Evolutionary conservation across 495 filamentous ascomycete genomes (phyloP).

Genomic region (Neurospora sp.): DNA sequence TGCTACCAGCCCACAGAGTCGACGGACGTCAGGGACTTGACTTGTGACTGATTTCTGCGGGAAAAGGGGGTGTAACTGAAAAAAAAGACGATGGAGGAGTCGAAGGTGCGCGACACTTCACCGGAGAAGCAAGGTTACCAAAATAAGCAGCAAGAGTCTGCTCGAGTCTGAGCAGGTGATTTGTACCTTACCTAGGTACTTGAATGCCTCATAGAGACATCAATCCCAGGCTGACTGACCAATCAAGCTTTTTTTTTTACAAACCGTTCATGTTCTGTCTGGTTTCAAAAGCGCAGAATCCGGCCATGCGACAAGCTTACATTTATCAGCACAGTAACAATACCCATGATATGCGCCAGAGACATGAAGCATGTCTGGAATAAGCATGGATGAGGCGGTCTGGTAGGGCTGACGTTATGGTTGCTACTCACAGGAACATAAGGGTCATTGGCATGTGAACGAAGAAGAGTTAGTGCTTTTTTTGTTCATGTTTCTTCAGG

Average conservation of each 20-base stretch:
- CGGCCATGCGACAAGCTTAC: not conserved
- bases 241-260: not conserved
- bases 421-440: not conserved
- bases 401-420: not conserved
- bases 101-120: not conserved
- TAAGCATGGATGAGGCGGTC: not conserved
- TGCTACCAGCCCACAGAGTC: not conserved
- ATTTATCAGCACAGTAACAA: not conserved
- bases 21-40: not conserved
- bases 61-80: not conserved
- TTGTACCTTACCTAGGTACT: not conserved
- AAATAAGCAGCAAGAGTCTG: not conserved
- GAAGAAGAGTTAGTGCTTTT: not conserved
- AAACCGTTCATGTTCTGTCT: not conserved
- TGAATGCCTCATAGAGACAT: not conserved
- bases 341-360: not conserved
- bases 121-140: no score
- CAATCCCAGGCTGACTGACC: not conserved
- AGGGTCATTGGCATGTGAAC: not conserved
- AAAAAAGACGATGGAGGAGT: not conserved
- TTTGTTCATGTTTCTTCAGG: not conserved
- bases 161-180: not conserved
- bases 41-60: not conserved
- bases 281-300: not conserved
- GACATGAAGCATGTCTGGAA: not conserved